A percentile compares a stretch with the other conserved stretches of the same genome.
phyloP scores from a whole-genome alignment of 257 asterid species.

The Cordia subcordata region DNA sequence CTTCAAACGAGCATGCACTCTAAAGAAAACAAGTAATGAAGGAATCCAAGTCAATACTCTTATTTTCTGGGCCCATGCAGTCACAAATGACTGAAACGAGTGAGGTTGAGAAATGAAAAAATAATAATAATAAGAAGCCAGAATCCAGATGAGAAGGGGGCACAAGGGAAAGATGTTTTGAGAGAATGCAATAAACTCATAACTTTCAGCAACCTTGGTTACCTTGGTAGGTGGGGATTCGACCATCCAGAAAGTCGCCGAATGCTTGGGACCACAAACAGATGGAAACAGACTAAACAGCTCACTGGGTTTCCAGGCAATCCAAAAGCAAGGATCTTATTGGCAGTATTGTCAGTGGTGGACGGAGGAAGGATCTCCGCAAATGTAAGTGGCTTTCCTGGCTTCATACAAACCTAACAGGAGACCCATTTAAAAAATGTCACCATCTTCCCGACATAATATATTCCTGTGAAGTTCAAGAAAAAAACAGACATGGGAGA shows the following conservation, averaged over 20 bases:
- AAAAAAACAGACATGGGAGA: not conserved
- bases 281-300: slow-evolving; percentile 89
- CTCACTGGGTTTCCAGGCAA: slow-evolving; percentile 99
- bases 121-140: slow-evolving; percentile 5
- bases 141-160: slow-evolving; percentile 13
- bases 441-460: not conserved
- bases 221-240: slow-evolving; percentile 61
- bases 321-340: slow-evolving; percentile 87
- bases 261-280: slow-evolving; percentile 87
- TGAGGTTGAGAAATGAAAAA: not conserved
- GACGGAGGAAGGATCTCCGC: slow-evolving; percentile 61
- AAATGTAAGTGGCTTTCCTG: slow-evolving; percentile 94
- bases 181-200: slow-evolving; percentile 8
- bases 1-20: slow-evolving; percentile 89
- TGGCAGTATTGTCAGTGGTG: slow-evolving; percentile 26
- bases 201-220: slow-evolving; percentile 58
- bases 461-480: slow-evolving; percentile 7
- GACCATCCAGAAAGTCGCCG: slow-evolving; percentile 88
- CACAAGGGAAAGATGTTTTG: not conserved
- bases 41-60: slow-evolving; percentile 18
- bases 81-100: slow-evolving; percentile 7
- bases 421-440: slow-evolving; percentile 8
- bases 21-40: slow-evolving; percentile 8
- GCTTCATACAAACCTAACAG: slow-evolving; percentile 82
- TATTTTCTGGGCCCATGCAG: slow-evolving; percentile 10